Evolutionary conservation across 495 filamentous ascomycete genomes (phyloP), one percentile per base, ranked within the genome.

Genomic region (Xylaria bambusicola): DNA sequence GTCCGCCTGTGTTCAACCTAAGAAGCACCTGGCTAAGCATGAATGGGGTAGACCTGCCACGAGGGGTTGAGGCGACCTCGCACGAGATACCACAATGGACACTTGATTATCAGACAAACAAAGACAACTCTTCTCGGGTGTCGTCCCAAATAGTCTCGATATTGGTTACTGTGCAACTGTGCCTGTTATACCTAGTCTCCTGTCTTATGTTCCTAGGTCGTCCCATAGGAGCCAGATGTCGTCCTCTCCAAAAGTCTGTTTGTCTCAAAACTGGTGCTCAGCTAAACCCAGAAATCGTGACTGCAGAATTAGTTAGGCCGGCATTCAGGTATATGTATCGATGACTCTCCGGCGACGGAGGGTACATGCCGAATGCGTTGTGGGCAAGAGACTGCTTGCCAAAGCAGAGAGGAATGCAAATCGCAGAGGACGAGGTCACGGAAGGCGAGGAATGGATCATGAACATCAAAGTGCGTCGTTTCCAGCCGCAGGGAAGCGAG

Each of bases 101-200:
- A 64, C 52, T 60, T 54, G 56, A 46, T 54, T 54, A 38, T 60
- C 49, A 49, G 40, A 26, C 38, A 60, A 46, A 9, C 36, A 42
- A 24, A 45, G n/a, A n/a, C n/a, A n/a, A n/a, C n/a, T n/a, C n/a
- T n/a, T 7, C 49, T 53, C 49, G 41, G 46, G 29, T 12, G 48
- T 60, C 49, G 48, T 23, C 33, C 40, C 40, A 50, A 65, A 29
- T 45, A 61, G 51, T 48, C 63, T 52, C 49, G 49, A 60, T 38
- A 41, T 53, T 51, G 35, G 68, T 65, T 61, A 52, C 60, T 66
- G 68, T 68, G 63, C 58, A 48, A 68, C 68, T 62, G 57, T 60
- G 63, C 10, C 51, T 61, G 47, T 66, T 60, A 51, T 50, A 49
- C 60, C 61, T 54, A 55, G 36, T 50, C 47, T 60, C 56, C 56